phyloP scores from a whole-genome alignment of 2,329 filamentous ascomycete genomes.

The Colletotrichum filicis region DNA sequence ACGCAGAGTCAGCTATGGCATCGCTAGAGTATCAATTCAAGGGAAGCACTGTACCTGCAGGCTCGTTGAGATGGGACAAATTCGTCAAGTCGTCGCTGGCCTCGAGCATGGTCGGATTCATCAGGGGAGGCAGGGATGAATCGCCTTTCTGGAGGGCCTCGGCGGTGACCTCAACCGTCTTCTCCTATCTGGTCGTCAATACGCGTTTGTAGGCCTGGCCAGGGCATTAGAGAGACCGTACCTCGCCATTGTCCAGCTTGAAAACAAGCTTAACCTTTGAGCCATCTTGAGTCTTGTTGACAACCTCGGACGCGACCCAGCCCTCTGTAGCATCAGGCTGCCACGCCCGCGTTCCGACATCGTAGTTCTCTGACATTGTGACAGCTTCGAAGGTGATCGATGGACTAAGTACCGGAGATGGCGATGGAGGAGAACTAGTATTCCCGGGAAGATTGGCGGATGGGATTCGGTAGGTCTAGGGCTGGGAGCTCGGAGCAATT shows the following conservation, averaged over 20 bases:
- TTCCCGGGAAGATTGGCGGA: conserved; percentile 15
- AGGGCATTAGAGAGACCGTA: conserved; percentile 49
- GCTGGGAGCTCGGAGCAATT: conserved; percentile 26
- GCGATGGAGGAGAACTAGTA: conserved; percentile 26
- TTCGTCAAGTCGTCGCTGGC: conserved; percentile 98
- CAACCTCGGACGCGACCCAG: conserved; percentile 96
- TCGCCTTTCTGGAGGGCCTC: conserved; percentile 82
- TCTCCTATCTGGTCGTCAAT: conserved; percentile 66
- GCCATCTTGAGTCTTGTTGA: conserved; percentile 84
- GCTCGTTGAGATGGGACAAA: conserved; percentile 96
- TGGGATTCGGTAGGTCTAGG: conserved; percentile 28
- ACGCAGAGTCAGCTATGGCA: conserved; percentile 22
- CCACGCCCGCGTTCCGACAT: conserved; percentile 97
- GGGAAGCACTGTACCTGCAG: conserved; percentile 74
- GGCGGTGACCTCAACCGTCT: conserved; percentile 80
- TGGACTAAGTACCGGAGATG: conserved; percentile 18
- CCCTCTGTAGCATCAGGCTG: conserved; percentile 96
- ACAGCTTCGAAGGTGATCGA: conserved; percentile 30
- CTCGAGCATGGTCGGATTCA: conserved; percentile 98
- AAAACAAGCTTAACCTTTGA: conserved; percentile 91
- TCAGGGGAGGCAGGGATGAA: conserved; percentile 85
- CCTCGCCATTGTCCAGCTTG: conserved; percentile 92
- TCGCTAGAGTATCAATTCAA: background rate
- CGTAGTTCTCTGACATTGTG: conserved; percentile 91
- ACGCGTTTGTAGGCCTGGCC: conserved; percentile 6